Conservation (phyloP, 257 asterid genomes). For the Linderniella brevidens region DNA sequence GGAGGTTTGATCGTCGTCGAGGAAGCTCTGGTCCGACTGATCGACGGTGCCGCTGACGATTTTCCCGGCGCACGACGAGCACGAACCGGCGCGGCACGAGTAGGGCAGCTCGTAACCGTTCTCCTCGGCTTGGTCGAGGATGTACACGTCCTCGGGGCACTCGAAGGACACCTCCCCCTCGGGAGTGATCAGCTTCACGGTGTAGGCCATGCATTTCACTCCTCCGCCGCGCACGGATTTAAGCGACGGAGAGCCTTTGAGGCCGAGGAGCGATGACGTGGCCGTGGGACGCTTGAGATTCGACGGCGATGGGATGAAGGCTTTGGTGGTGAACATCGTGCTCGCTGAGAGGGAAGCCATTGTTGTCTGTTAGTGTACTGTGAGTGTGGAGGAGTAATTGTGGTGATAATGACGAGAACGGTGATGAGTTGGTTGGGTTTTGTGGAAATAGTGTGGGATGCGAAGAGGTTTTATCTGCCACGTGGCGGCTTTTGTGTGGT, state of each 20-base stretch:
- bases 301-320: constrained; percentile 41
- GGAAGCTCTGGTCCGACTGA: constrained; percentile 59
- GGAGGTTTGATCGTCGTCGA: constrained; percentile 45
- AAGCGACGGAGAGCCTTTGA: constrained; percentile 7
- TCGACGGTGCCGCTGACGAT: constrained; percentile 38
- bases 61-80: constrained; percentile 80
- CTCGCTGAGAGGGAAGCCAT: constrained; percentile 40
- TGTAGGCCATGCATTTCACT: constrained; percentile 57
- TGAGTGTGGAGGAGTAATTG: not conserved
- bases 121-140: constrained; percentile 68
- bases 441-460: constrained; percentile 38
- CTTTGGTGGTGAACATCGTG: constrained; percentile 39
- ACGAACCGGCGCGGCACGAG: constrained; percentile 87
- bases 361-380: constrained; percentile 7
- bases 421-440: constrained; percentile 14
- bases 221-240: constrained; percentile 6
- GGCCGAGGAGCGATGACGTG: constrained; percentile 22
- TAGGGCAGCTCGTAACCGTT: constrained; percentile 41
- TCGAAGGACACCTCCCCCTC: constrained; percentile 20
- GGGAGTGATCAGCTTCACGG: constrained; percentile 50
- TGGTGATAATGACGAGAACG: not conserved
- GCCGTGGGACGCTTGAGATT: constrained; percentile 17
- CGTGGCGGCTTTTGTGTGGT: too few species aligned
- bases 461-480: too few species aligned
- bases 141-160: constrained; percentile 31